Conservation (phyloP, 495 filamentous ascomycete species). For the Penicillium turbatum region DNA sequence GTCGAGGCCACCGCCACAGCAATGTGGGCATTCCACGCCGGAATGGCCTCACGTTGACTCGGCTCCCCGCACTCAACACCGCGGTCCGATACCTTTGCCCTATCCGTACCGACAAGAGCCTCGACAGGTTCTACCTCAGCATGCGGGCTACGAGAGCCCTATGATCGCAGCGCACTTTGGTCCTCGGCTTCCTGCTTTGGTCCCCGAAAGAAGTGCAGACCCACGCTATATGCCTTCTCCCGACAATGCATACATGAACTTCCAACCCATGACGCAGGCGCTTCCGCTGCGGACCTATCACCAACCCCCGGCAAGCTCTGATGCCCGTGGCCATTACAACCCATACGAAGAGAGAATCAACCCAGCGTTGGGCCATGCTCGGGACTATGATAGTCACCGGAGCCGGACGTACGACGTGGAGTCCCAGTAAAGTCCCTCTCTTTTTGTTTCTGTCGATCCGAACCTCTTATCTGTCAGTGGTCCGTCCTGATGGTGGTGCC, state of each 20-base stretch:
- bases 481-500: conserved; percentile 13
- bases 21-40: conserved; percentile 21
- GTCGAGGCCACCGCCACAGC: conserved; percentile 24
- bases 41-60: conserved; percentile 15
- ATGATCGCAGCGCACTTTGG: conserved; percentile 9
- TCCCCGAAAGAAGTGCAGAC: conserved; percentile 20
- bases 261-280: conserved; percentile 21
- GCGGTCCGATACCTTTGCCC: conserved; percentile 9
- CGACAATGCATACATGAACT: conserved; percentile 19
- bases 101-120: conserved; percentile 23
- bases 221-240: conserved; percentile 27
- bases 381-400: conserved; percentile 26
- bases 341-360: conserved; percentile 26
- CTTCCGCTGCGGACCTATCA: conserved; percentile 17
- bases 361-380: conserved; percentile 19
- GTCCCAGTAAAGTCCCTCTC: conserved; percentile 38
- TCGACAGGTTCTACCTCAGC: conserved; percentile 15
- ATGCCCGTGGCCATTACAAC: conserved; percentile 17
- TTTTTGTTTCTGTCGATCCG: conserved; percentile 16
- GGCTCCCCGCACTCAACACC: conserved; percentile 9
- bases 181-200: conserved; percentile 18
- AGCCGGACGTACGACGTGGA: conserved; percentile 35
- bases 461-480: conserved; percentile 18
- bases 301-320: conserved; percentile 9
- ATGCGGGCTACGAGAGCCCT: conserved; percentile 21